Base-by-base conservation (phyloP, 257 asterid species). In the Nicotiana sylvestris region DNA sequence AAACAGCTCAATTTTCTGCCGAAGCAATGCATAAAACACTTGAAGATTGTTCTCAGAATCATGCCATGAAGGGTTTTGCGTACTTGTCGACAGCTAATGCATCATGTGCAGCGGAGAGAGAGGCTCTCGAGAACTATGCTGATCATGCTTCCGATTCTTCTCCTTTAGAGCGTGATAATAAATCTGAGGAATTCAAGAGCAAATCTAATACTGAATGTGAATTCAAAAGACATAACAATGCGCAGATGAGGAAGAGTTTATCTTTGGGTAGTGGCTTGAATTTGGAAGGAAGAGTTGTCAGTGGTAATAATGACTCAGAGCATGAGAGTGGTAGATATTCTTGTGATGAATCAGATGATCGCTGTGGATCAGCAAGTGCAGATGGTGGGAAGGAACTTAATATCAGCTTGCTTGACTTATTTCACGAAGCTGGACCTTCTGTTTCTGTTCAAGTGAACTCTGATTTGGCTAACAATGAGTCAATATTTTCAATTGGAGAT, bases 191-290 rank as follows among this genome's bases (percentile, higher is more conserved):
- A 87, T 83, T 88, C 66, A 91, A 87, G 72, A 84, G 86, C 84
- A 92, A 89, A 84, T 87, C 85, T 84, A 85, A 72, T 84, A 81
- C 84, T 27, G 95, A 87, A 21, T 76, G 53, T 82, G 93, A 88
- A 83, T 64, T 70, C 30, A 72, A 70, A 67, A 83, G 68, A 69
- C 86, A 46, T 62, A 85, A 84, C 67, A 67, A 72, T 13, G 60
- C 81, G 37, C 83, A 30, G 64, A 87, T 96, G 4, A 90, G 87
- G 83, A 96, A 96, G 91, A 83, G 92, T 82, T 87, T 77, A 60
- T 96, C 99, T 82, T 53, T 94, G 85, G 97, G 98, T 65, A 85
- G 90, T 61, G 86, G 88, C 61, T 85, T 94, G 87, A 90, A 93
- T 83, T 83, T 86, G 95, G 93, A 88, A 82, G 95, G 86, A 77